Conservation (phyloP, 2,329 filamentous ascomycete genomes). For the Fusarium zealandicum region DNA sequence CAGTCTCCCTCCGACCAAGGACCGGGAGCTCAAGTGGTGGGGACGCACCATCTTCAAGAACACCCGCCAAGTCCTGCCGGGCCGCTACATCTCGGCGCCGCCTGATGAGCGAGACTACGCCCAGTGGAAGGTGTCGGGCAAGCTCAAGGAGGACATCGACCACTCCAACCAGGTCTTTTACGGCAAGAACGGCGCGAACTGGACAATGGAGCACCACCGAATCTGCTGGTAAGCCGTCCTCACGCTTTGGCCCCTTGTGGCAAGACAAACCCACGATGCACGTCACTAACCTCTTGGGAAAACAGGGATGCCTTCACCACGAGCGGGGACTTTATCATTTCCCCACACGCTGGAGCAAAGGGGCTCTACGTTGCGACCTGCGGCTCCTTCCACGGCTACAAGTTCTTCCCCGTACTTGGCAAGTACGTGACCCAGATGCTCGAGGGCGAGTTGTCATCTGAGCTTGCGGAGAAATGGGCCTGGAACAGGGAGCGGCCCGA, state of each 20-base stretch:
- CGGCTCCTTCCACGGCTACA: conserved; percentile 72
- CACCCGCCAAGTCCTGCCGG: conserved; percentile 59
- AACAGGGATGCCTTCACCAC: conserved; percentile 70
- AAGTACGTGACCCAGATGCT: conserved; percentile 67
- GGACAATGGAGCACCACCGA: conserved; percentile 67
- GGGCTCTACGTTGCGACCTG: conserved; percentile 69
- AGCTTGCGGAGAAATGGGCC: conserved; percentile 58
- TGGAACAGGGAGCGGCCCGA: conserved; percentile 68
- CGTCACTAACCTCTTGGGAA: conserved; percentile 7
- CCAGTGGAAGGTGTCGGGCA: conserved; percentile 66
- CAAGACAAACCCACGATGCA: not conserved
- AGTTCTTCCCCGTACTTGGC: conserved; percentile 71
- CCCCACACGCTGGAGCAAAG: conserved; percentile 57
- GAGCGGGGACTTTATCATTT: conserved; percentile 68
- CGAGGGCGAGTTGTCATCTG: conserved; percentile 52
- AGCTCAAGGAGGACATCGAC: conserved; percentile 65
- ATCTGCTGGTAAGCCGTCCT: conserved; percentile 67
- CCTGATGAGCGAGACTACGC: conserved; percentile 63
- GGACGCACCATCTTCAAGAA: conserved; percentile 67
- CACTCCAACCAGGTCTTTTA: conserved; percentile 65
- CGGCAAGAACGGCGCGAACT: conserved; percentile 60
- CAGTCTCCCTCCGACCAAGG: conserved; percentile 61
- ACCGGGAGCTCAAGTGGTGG: conserved; percentile 66
- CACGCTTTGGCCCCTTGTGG: too few relatives aligned
- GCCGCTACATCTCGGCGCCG: conserved; percentile 63